Conservation (phyloP, 148 eudicot species). For the Hydrangea macrophylla region DNA sequence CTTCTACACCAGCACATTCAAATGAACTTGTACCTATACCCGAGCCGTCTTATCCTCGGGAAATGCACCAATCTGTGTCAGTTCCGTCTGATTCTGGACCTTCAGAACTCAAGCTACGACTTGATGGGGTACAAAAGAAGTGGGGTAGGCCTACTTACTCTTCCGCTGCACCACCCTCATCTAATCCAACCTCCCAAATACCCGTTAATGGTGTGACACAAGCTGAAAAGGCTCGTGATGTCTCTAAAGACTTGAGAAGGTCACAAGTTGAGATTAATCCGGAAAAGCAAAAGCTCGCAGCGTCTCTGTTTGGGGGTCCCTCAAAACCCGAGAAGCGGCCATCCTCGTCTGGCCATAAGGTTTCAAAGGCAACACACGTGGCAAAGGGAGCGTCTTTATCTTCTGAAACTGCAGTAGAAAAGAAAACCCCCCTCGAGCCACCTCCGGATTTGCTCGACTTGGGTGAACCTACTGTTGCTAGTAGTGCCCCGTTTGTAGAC, state of each 20-base stretch:
- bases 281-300: slow-evolving; percentile 94
- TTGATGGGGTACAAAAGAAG: slow-evolving; percentile 93
- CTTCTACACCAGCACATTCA: too few relatives aligned
- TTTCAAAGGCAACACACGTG: slow-evolving; percentile 45
- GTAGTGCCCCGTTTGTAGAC: slow-evolving; percentile 40
- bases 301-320: slow-evolving; percentile 78
- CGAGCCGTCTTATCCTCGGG: slow-evolving; percentile 50
- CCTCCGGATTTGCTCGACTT: slow-evolving; percentile 81
- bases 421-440: slow-evolving; percentile 42
- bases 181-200: slow-evolving; percentile 47
- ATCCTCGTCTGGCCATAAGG: slow-evolving; percentile 41
- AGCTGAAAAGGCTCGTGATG: slow-evolving; percentile 35
- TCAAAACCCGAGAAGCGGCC: slow-evolving; percentile 59
- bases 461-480: slow-evolving; percentile 48
- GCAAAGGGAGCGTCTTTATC: slow-evolving; percentile 20
- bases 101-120: slow-evolving; percentile 68
- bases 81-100: slow-evolving; percentile 56
- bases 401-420: slow-evolving; percentile 28
- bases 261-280: slow-evolving; percentile 49
- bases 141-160: slow-evolving; percentile 88
- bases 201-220: slow-evolving; percentile 49
- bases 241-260: slow-evolving; percentile 41
- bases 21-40: slow-evolving; percentile 70
- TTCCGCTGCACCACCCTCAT: slow-evolving; percentile 51
- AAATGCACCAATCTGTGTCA: slow-evolving; percentile 36